phyloP scores from a whole-genome alignment of 768 basidiomycete species.

The Termitomyces sp. region DNA sequence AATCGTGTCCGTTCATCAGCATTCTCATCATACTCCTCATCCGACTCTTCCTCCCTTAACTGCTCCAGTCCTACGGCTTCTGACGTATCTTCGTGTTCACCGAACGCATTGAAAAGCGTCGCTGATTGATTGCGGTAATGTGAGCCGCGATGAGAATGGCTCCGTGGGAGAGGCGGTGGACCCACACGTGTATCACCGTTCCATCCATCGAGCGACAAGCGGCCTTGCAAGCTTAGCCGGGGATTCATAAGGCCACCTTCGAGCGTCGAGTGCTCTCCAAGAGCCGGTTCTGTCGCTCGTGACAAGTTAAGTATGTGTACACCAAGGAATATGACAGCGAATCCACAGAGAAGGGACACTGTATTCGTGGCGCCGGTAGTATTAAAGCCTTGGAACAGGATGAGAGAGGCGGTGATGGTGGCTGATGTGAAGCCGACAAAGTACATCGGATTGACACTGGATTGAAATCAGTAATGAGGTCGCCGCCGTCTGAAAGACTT shows the following conservation, averaged over 20 bases:
- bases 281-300: conserved; percentile 47
- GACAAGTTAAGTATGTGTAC: conserved; percentile 93
- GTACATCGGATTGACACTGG: conserved; percentile 95
- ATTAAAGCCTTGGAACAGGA: conserved; percentile 97
- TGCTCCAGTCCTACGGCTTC: conserved; percentile 55
- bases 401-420: conserved; percentile 90
- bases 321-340: conserved; percentile 91
- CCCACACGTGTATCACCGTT: conserved; percentile 31
- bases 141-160: conserved; percentile 60
- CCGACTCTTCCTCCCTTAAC: conserved; percentile 63
- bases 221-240: conserved; percentile 75
- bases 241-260: conserved; percentile 74
- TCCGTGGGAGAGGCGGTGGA: conserved; percentile 26
- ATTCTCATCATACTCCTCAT: conserved; percentile 37
- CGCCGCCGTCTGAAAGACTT: conserved; percentile 27
- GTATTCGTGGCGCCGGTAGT: conserved; percentile 81
- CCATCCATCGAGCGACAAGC: conserved; percentile 81
- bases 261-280: conserved; percentile 45
- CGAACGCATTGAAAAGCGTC: conserved; percentile 77
- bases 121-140: conserved; percentile 62
- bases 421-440: conserved; percentile 95
- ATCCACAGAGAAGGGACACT: conserved; percentile 84
- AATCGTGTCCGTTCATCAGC: conserved; percentile 45
- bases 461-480: neutral
- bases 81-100: conserved; percentile 40